Conservation (phyloP, 176 grass and related monocot genomes). For the Cenchrus fungigraminus region DNA sequence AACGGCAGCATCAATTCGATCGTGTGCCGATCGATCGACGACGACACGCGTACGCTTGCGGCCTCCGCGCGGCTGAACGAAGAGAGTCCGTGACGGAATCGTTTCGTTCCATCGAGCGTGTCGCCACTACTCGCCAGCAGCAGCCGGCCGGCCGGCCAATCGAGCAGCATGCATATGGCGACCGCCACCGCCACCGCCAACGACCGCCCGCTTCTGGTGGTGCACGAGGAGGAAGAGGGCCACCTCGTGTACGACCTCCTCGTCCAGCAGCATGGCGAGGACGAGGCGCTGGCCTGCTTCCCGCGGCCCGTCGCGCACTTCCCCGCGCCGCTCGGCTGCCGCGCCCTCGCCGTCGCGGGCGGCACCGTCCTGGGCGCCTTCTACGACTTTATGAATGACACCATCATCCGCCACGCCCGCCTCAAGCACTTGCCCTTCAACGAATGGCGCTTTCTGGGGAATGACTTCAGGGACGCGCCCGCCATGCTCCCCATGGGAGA, state of each 20-base stretch:
- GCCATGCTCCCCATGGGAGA: not conserved
- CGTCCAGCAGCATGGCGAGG: not conserved
- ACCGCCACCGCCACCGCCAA: not conserved
- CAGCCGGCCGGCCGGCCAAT: no score
- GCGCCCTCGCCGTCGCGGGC: not conserved
- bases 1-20: no score
- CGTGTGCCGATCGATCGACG: no score
- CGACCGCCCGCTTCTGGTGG: not conserved
- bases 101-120: no score
- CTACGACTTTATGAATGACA: not conserved
- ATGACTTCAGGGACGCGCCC: not conserved
- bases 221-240: constrained; percentile 10
- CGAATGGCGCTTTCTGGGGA: no score
- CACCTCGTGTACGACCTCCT: not conserved
- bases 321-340: not conserved
- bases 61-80: no score
- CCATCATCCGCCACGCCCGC: no score
- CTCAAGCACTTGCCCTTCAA: no score
- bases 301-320: not conserved
- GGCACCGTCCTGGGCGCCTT: not conserved
- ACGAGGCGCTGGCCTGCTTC: not conserved
- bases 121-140: no score
- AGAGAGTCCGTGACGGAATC: no score
- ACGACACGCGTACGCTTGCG: no score
- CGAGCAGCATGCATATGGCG: no score